Conservation (phyloP, 768 basidiomycete species). For the Infundibulicybe gibba region DNA sequence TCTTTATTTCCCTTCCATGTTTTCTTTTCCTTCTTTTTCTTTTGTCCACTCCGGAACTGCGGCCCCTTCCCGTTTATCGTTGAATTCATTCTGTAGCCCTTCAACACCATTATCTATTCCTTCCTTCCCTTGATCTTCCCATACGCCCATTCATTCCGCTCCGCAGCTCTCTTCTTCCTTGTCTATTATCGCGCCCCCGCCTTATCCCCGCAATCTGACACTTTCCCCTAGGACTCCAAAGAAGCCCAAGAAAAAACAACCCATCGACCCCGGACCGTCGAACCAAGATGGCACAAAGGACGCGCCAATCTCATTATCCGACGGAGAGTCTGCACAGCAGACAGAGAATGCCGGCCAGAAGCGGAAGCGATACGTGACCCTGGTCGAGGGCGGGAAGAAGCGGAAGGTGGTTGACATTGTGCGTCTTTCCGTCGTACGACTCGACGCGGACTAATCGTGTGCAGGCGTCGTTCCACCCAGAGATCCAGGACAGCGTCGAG, state of each 20-base stretch:
- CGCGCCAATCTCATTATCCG: constrained; percentile 34
- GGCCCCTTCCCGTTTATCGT: too few species aligned
- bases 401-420: constrained; percentile 68
- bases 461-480: constrained; percentile 68
- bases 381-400: constrained; percentile 64
- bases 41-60: too few species aligned
- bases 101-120: too few species aligned
- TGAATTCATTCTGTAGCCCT: too few species aligned
- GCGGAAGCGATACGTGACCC: constrained; percentile 48
- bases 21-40: too few species aligned
- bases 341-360: constrained; percentile 38
- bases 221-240: too few species aligned
- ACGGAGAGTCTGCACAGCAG: constrained; percentile 12
- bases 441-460: neutral
- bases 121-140: too few species aligned
- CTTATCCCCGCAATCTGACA: too few species aligned
- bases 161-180: too few species aligned
- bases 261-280: neutral
- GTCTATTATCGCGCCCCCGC: too few species aligned
- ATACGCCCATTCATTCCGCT: too few species aligned
- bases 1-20: too few species aligned
- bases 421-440: constrained; percentile 13
- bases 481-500: constrained; percentile 59
- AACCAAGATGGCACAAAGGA: constrained; percentile 42
- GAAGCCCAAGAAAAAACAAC: constrained; percentile 9